These are phyloP conservation scores for Amyloporia xantha DNA, from an alignment of 768 basidiomycete genomes.

Conservation along the genomic window DNA sequence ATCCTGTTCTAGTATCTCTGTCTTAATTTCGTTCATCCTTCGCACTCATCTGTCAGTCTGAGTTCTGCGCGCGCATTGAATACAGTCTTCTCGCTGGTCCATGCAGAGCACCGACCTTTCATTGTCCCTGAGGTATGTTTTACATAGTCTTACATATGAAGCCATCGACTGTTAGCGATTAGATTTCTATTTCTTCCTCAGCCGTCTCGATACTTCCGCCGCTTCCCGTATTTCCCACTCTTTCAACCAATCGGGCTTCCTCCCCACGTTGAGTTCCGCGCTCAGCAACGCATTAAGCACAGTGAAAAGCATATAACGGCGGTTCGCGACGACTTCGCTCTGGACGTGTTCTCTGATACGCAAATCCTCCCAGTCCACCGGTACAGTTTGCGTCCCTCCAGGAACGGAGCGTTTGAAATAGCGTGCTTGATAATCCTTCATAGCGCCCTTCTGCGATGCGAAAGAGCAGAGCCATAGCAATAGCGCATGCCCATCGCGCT, in stretches of 20 bases:
- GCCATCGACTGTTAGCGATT: not conserved
- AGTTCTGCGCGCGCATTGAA: too few relatives aligned
- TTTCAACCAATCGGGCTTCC: not conserved
- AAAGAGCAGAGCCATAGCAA: not conserved
- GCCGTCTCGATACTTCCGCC: not conserved
- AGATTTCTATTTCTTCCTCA: not conserved
- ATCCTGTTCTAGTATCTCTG: not conserved
- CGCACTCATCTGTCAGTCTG: not conserved
- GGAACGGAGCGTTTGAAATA: not conserved
- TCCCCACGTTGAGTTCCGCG: not conserved
- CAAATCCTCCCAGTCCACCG: conserved; percentile 4
- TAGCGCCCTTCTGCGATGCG: not conserved
- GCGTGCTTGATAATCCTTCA: not conserved
- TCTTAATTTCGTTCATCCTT: not conserved
- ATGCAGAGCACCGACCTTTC: too few relatives aligned
- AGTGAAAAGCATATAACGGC: not conserved
- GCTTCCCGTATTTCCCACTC: not conserved
- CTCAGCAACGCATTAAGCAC: not conserved
- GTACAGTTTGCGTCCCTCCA: too few relatives aligned
- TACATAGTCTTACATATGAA: too few relatives aligned
- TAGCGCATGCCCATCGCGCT: too few relatives aligned
- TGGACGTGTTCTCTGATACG: not conserved
- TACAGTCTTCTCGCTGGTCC: too few relatives aligned
- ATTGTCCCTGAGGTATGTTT: too few relatives aligned
- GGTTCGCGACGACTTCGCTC: not conserved